phyloP scores from a whole-genome alignment of 345 rosid genomes.

The Ailanthus altissimus region DNA sequence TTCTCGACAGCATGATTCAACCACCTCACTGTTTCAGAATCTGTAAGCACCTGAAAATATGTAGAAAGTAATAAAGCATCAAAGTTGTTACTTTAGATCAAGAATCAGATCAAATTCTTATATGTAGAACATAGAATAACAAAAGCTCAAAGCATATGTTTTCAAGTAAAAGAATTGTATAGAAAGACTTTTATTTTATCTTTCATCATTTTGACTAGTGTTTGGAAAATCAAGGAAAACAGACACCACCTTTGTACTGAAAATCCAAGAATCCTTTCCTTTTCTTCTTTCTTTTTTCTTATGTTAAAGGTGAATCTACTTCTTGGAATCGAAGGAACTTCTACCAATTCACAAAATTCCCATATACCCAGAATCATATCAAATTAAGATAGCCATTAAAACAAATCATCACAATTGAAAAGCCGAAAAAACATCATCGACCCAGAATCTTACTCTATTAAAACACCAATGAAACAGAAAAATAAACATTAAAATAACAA shows the following conservation, averaged over 20 bases:
- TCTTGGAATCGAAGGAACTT: neutral
- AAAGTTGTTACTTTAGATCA: neutral
- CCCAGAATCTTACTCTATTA: neutral
- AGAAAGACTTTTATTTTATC: neutral
- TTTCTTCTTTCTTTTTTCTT: no score
- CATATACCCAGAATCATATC: neutral
- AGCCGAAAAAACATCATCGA: neutral
- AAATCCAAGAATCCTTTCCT: neutral
- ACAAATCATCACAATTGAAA: neutral
- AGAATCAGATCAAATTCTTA: neutral
- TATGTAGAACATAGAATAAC: neutral
- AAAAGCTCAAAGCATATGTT: constrained; percentile 7
- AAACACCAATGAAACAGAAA: neutral
- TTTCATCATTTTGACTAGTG: neutral
- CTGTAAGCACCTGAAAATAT: constrained; percentile 61
- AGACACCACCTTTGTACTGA: neutral
- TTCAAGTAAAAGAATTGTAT: neutral
- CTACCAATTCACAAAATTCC: neutral
- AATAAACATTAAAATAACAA: neutral
- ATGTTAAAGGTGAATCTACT: neutral
- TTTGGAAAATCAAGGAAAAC: neutral
- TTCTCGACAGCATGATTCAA: constrained; percentile 80
- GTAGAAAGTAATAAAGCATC: constrained; percentile 19
- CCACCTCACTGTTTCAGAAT: constrained; percentile 93
- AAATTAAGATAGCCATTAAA: neutral